A percentile compares a stretch with the other conserved stretches of the same genome.
Evolutionary conservation across 768 basidiomycete species (phyloP).

Genomic region (Termitomyces sp.): DNA sequence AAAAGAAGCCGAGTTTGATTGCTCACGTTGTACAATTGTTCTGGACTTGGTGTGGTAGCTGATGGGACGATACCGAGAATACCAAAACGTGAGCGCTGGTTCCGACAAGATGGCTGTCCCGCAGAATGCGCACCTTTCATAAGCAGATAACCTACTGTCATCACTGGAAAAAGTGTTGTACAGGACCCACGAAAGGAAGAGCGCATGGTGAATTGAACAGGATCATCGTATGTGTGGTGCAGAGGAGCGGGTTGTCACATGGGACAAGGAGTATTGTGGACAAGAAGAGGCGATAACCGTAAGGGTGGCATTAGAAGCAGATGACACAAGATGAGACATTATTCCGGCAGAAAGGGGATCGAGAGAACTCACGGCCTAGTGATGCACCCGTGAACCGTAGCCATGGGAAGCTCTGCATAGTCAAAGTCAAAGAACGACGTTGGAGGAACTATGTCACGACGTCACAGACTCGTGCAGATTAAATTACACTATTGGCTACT

Average conservation of each 20-base stretch:
- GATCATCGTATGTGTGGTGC: neutral
- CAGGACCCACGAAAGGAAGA: conserved; percentile 3
- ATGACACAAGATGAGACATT: conserved; percentile 4
- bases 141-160: conserved; percentile 48
- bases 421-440: neutral
- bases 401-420: conserved; percentile 55
- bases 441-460: neutral
- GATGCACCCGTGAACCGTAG: conserved; percentile 42
- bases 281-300: conserved; percentile 3
- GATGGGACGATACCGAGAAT: conserved; percentile 8
- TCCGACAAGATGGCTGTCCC: conserved; percentile 2
- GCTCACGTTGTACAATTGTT: conserved; percentile 48
- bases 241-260: conserved; percentile 6
- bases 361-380: conserved; percentile 40
- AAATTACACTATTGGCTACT: neutral
- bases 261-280: neutral
- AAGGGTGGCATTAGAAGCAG: conserved; percentile 1
- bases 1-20: conserved; percentile 8
- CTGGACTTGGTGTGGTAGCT: conserved; percentile 50
- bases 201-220: conserved; percentile 1
- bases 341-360: conserved; percentile 5
- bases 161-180: conserved; percentile 29
- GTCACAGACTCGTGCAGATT: neutral
- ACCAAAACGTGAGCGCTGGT: conserved; percentile 8
- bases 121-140: conserved; percentile 50